phyloP scores from a whole-genome alignment of 1,284 basidiomycete species.

The Naganishia liquefaciens region DNA sequence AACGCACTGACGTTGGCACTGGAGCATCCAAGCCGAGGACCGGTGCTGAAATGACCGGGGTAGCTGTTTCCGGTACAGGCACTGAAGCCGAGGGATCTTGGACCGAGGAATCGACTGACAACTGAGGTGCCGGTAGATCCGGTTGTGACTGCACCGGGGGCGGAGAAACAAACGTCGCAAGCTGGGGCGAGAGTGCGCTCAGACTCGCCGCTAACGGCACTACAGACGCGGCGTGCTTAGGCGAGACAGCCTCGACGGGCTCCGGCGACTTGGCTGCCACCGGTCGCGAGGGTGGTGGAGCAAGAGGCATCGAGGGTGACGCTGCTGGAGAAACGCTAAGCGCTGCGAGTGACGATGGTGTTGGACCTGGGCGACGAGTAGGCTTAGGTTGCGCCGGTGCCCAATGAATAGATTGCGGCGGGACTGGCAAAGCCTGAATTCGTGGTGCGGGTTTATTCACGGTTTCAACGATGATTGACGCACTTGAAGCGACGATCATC shows the following conservation, averaged over 20 bases:
- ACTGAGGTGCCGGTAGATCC: no score
- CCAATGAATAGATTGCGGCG: background rate
- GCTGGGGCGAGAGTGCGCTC: no score
- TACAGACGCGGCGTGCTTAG: background rate
- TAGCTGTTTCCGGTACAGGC: no score
- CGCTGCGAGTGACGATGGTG: slow-evolving; percentile 13
- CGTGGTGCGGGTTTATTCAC: background rate
- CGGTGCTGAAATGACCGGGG: no score
- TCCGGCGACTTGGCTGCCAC: background rate
- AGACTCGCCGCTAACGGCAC: background rate
- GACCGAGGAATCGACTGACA: no score
- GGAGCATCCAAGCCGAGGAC: no score
- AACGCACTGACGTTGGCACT: no score
- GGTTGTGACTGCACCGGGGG: no score
- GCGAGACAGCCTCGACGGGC: background rate
- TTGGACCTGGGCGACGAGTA: slow-evolving; percentile 7
- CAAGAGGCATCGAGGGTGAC: background rate
- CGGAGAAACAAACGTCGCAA: no score
- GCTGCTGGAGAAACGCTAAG: slow-evolving; percentile 5
- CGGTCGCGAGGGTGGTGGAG: background rate
- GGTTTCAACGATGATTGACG: no score
- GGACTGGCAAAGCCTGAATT: background rate
- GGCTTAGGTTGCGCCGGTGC: background rate
- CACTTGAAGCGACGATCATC: background rate
- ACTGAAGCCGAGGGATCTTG: no score